phyloP scores from a whole-genome alignment of 2,329 filamentous ascomycete genomes.

The Coniochaeta hoffmannii region DNA sequence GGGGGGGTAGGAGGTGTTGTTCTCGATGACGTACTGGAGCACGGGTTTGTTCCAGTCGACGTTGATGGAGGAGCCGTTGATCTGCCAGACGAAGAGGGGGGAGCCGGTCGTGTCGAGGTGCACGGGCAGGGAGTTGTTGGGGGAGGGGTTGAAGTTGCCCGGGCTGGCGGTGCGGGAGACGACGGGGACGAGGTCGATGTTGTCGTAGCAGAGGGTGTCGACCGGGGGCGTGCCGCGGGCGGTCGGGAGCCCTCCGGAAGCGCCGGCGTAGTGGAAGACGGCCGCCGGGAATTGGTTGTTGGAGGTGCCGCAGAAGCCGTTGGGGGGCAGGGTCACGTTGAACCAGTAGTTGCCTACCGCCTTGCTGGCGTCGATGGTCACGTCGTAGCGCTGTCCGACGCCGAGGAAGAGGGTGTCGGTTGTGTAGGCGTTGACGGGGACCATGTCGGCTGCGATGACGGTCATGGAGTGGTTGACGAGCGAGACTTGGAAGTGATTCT shows the following conservation, averaged over 20 bases:
- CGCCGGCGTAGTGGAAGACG: slow-evolving; percentile 19
- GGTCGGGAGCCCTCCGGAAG: slow-evolving; percentile 14
- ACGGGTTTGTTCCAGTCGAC: slow-evolving; percentile 29
- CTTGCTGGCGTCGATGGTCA: slow-evolving; percentile 34
- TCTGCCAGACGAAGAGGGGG: slow-evolving; percentile 18
- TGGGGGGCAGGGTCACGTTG: slow-evolving; percentile 26
- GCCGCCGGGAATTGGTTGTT: slow-evolving; percentile 19
- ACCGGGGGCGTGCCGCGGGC: slow-evolving; percentile 10
- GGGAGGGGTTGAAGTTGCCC: slow-evolving; percentile 11
- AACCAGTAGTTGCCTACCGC: slow-evolving; percentile 33
- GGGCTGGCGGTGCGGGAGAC: slow-evolving; percentile 13
- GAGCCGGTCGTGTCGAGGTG: slow-evolving; percentile 10
- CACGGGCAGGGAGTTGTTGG: slow-evolving; percentile 14
- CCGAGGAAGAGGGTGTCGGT: slow-evolving; percentile 42
- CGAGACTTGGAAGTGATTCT: slow-evolving; percentile 42
- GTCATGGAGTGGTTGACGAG: slow-evolving; percentile 41
- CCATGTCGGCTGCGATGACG: slow-evolving; percentile 44
- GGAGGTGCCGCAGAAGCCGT: slow-evolving; percentile 15
- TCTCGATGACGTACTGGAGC: slow-evolving; percentile 22
- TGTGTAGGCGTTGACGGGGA: slow-evolving; percentile 40
- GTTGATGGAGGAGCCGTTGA: slow-evolving; percentile 21
- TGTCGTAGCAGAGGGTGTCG: slow-evolving; percentile 15
- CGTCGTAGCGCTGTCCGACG: slow-evolving; percentile 36
- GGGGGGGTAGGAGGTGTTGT: slow-evolving; percentile 19
- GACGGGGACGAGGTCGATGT: slow-evolving; percentile 17